phyloP scores from a whole-genome alignment of 495 filamentous ascomycete genomes.

The Rhypophila decipiens region DNA sequence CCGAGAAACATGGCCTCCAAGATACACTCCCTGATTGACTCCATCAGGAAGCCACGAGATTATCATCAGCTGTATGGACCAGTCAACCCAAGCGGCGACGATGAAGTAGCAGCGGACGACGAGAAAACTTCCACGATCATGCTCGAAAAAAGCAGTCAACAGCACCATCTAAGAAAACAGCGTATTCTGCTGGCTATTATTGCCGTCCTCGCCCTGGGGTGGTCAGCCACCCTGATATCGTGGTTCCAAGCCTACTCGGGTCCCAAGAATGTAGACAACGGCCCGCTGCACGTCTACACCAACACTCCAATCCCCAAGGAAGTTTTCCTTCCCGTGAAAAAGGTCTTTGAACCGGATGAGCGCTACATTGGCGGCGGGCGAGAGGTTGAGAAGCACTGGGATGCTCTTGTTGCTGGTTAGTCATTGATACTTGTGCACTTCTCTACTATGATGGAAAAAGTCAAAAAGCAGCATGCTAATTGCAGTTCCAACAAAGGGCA shows the following conservation, averaged over 20 bases:
- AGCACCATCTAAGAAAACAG: background rate
- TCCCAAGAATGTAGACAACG: background rate
- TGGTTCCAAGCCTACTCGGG: background rate
- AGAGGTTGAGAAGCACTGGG: constrained; percentile 1
- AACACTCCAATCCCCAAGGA: constrained; percentile 1
- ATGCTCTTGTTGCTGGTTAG: constrained; percentile 2
- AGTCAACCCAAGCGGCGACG: background rate
- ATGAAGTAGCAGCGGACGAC: background rate
- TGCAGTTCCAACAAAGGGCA: too few species aligned
- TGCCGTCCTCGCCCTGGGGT: constrained; percentile 1
- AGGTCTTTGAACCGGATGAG: constrained; percentile 6
- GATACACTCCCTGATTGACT: background rate
- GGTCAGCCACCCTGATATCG: background rate
- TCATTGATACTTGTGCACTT: too few species aligned
- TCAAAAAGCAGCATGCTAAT: too few species aligned
- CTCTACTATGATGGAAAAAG: too few species aligned
- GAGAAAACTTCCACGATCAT: background rate
- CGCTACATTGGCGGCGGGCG: background rate
- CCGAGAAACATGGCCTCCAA: too few species aligned
- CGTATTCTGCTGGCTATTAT: constrained; percentile 1
- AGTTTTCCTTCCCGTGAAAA: constrained; percentile 3
- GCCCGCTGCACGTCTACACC: constrained; percentile 3
- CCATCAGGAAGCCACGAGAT: background rate
- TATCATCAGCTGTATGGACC: background rate
- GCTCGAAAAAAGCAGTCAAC: background rate